Evolutionary conservation across 2,329 filamentous ascomycete species (phyloP).

Genomic region (Lachnellula hyalina): DNA sequence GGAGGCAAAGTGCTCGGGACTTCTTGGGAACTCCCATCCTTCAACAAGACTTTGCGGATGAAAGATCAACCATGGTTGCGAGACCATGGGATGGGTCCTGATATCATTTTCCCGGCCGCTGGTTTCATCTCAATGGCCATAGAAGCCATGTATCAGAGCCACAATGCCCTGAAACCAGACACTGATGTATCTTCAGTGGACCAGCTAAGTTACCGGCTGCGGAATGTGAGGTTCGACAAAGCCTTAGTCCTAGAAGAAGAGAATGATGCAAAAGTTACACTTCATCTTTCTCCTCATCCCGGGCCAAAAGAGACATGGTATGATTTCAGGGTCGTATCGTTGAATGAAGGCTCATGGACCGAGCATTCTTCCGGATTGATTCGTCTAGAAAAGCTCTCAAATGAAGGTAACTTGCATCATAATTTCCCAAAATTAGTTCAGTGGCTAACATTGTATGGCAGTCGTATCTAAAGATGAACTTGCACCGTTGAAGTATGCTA

Average conservation of each 20-base stretch:
- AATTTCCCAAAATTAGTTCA: too few species aligned
- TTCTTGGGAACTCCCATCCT: conserved; percentile 21
- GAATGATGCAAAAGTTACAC: not conserved
- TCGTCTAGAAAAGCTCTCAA: too few species aligned
- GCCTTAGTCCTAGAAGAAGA: conserved; percentile 3
- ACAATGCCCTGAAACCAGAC: not conserved
- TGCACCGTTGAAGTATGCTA: too few species aligned
- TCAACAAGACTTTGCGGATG: conserved; percentile 25
- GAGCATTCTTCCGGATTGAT: conserved; percentile 11
- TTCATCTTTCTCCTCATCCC: not conserved
- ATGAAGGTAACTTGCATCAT: too few species aligned
- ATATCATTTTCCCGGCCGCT: conserved; percentile 41
- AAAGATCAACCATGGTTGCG: conserved; percentile 47
- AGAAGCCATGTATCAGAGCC: conserved; percentile 16
- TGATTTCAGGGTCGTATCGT: conserved; percentile 26
- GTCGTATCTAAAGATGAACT: too few species aligned
- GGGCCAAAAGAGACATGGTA: conserved; percentile 18
- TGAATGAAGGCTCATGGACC: conserved; percentile 18
- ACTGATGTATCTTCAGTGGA: too few species aligned
- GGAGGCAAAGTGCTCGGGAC: conserved; percentile 30
- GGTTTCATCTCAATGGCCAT: conserved; percentile 18
- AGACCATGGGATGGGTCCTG: conserved; percentile 45
- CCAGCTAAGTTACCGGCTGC: too few species aligned
- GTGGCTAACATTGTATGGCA: too few species aligned
- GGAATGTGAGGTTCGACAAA: not conserved